These are phyloP conservation scores for Cladosporium sp. DNA, from an alignment of 2,329 filamentous ascomycete genomes.

Conservation along the genomic window DNA sequence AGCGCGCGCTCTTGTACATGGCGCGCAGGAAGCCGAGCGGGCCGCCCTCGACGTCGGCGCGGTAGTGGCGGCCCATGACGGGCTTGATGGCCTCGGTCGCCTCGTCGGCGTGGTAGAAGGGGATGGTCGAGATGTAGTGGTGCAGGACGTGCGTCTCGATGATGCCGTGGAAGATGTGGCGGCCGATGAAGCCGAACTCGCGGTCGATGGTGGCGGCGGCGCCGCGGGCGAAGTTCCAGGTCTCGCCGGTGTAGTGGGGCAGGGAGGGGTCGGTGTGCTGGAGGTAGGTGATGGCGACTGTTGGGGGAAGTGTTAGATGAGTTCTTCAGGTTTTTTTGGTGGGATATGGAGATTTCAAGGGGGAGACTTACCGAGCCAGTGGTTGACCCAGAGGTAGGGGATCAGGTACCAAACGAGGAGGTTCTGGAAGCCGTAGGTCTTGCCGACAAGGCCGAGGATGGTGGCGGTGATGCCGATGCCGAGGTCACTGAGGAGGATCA, in stretches of 20 bases:
- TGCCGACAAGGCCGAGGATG: slow-evolving; percentile 62
- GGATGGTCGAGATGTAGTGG: slow-evolving; percentile 93
- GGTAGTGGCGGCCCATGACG: slow-evolving; percentile 95
- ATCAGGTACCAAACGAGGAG: slow-evolving; percentile 90
- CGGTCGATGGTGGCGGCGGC: slow-evolving; percentile 94
- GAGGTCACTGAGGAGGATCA: slow-evolving; percentile 80
- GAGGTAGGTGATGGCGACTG: slow-evolving; percentile 93
- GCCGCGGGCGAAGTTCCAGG: slow-evolving; percentile 90
- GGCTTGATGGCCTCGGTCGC: slow-evolving; percentile 89
- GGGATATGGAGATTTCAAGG: background rate
- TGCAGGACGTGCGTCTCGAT: slow-evolving; percentile 97
- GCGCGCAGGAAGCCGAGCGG: slow-evolving; percentile 75
- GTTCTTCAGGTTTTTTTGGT: background rate
- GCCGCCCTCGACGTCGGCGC: slow-evolving; percentile 70
- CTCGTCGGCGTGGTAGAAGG: slow-evolving; percentile 95
- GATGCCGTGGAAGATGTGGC: slow-evolving; percentile 86
- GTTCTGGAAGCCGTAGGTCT: slow-evolving; percentile 77
- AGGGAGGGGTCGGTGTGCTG: slow-evolving; percentile 95
- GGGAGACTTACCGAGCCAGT: slow-evolving; percentile 80
- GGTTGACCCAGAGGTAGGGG: slow-evolving; percentile 96
- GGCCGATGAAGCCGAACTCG: slow-evolving; percentile 93
- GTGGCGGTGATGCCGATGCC: slow-evolving; percentile 58
- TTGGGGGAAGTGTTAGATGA: slow-evolving; percentile 19
- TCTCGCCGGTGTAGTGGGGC: slow-evolving; percentile 78
- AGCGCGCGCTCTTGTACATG: slow-evolving; percentile 72